Percentiles rank a stretch among this genome's conserved stretches.
Conservation (phyloP, 768 basidiomycete genomes). For the Auricularia sp. region DNA sequence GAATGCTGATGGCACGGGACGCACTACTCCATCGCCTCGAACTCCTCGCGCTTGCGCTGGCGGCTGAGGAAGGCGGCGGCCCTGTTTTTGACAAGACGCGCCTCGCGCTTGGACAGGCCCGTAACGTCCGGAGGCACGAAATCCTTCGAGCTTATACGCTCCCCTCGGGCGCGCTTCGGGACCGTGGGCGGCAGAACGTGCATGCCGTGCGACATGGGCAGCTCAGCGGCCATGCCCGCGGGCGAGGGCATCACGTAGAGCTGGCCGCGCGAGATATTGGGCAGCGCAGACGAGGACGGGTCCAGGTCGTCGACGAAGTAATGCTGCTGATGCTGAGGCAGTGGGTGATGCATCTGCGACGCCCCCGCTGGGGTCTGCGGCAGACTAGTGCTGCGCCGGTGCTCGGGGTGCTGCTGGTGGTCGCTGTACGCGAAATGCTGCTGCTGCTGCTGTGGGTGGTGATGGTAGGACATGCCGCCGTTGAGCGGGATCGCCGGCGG, state of each 20-base stretch:
- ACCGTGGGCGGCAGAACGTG: background rate
- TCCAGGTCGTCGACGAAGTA: background rate
- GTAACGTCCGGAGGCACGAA: slow-evolving; percentile 83
- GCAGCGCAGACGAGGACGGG: background rate
- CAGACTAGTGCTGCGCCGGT: background rate
- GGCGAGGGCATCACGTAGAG: background rate
- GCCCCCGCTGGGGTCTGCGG: background rate
- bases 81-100: slow-evolving; percentile 83
- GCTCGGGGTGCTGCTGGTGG: background rate
- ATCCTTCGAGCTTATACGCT: slow-evolving; percentile 58
- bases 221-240: background rate
- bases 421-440: background rate
- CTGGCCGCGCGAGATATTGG: background rate
- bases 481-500: background rate
- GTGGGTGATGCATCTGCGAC: background rate
- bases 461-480: background rate
- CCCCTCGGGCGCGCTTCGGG: slow-evolving; percentile 28
- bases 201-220: background rate
- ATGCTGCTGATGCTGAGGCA: background rate
- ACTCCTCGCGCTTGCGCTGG: slow-evolving; percentile 87
- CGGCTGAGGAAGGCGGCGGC: slow-evolving; percentile 86
- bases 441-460: background rate
- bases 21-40: slow-evolving; percentile 83
- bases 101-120: slow-evolving; percentile 83
- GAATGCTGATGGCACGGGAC: slow-evolving; percentile 22